These are phyloP conservation scores for Durotheca rogersii DNA, from an alignment of 495 filamentous ascomycete genomes.

Conservation along the genomic window DNA sequence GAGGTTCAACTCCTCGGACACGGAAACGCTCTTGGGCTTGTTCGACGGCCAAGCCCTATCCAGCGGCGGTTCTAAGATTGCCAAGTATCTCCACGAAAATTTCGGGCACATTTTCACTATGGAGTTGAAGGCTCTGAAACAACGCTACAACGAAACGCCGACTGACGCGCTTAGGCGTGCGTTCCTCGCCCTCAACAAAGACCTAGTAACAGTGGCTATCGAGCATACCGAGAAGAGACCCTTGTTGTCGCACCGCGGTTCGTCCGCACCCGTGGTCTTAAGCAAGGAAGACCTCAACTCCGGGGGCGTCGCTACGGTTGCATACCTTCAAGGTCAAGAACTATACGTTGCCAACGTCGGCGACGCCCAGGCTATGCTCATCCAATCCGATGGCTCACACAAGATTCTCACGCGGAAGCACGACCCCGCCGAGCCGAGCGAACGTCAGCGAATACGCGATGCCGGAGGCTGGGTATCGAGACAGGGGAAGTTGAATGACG, in stretches of 20 bases:
- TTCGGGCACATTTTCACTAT: constrained; percentile 80
- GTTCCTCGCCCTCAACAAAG: constrained; percentile 89
- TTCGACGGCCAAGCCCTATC: constrained; percentile 90
- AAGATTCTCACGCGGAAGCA: constrained; percentile 85
- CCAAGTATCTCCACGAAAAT: constrained; percentile 93
- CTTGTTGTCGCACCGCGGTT: constrained; percentile 64
- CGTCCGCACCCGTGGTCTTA: constrained; percentile 65
- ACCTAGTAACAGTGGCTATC: constrained; percentile 83
- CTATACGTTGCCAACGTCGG: constrained; percentile 94
- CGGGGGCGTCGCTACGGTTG: constrained; percentile 87
- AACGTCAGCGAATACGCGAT: constrained; percentile 86
- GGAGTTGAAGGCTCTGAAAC: constrained; percentile 71
- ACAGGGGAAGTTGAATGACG: constrained; percentile 89
- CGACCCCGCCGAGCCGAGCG: constrained; percentile 79
- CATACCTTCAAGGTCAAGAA: constrained; percentile 85
- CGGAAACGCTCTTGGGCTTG: constrained; percentile 86
- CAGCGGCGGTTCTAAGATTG: constrained; percentile 87
- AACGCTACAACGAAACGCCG: constrained; percentile 62
- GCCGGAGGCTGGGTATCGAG: constrained; percentile 94
- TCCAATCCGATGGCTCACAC: constrained; percentile 79
- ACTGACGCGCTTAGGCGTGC: constrained; percentile 80
- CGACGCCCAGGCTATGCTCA: constrained; percentile 90
- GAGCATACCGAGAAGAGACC: constrained; percentile 74
- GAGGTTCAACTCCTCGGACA: constrained; percentile 84
- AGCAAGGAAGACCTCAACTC: constrained; percentile 84